phyloP scores from a whole-genome alignment of 2,329 filamentous ascomycete genomes.

The Ophiocordyceps camponoti-saundersi region DNA sequence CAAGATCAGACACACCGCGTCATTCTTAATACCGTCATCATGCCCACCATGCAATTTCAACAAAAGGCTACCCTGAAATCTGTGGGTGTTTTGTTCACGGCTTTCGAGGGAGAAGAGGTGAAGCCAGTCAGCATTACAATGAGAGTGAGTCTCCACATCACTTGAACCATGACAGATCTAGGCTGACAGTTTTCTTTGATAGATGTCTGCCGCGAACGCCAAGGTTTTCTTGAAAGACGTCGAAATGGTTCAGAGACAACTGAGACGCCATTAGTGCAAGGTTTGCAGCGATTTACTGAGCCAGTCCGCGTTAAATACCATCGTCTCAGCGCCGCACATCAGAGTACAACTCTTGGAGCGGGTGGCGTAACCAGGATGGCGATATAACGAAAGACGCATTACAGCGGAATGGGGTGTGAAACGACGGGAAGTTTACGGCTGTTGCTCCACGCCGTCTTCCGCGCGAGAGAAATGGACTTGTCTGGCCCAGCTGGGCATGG shows the following conservation, averaged over 20 bases:
- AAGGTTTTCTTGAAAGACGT: constrained; percentile 34
- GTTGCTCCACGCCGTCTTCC: no score
- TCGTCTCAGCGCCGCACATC: no score
- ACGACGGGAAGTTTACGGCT: no score
- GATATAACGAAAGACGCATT: no score
- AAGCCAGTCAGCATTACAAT: constrained; percentile 42
- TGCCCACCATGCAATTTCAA: constrained; percentile 64
- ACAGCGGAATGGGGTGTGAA: no score
- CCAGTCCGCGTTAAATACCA: no score
- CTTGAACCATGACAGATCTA: not conserved
- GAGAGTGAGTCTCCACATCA: constrained; percentile 28
- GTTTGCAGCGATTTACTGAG: no score
- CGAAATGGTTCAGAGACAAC: constrained; percentile 30
- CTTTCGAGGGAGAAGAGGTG: constrained; percentile 37
- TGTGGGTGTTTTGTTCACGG: constrained; percentile 49
- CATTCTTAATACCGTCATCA: constrained; percentile 69
- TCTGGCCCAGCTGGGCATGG: no score
- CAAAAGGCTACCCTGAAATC: constrained; percentile 58
- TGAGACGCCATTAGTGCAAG: constrained; percentile 19
- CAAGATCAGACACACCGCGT: constrained; percentile 80
- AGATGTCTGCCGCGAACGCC: constrained; percentile 38
- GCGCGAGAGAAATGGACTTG: no score
- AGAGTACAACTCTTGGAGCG: no score
- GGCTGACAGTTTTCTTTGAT: constrained; percentile 1
- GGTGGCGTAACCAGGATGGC: no score